Evolutionary conservation across 2,329 filamentous ascomycete genomes (phyloP).

Genomic region (Penicillium crustosum): DNA sequence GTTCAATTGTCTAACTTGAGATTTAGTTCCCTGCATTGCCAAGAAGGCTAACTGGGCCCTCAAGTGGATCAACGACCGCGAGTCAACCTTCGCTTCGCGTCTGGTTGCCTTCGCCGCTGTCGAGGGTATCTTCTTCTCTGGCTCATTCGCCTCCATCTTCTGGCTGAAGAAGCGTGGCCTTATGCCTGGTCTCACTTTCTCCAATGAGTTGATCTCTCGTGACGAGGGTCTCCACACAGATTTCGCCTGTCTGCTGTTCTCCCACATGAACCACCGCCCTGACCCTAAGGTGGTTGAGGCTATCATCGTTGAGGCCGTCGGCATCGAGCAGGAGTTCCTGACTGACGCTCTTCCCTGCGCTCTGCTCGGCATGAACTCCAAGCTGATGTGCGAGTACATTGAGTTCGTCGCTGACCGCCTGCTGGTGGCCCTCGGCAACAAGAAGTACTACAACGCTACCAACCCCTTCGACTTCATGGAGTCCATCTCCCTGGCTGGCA

Average conservation of each 20-base stretch:
- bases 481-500: constrained; percentile 97
- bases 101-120: constrained; percentile 96
- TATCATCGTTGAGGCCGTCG: constrained; percentile 92
- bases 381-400: constrained; percentile 99
- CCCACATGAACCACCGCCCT: constrained; percentile 91
- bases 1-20: constrained; percentile 27
- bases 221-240: constrained; percentile 99
- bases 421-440: constrained; percentile 86
- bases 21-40: constrained; percentile 83
- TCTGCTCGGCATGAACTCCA: constrained; percentile 95
- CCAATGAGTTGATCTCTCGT: constrained; percentile 99
- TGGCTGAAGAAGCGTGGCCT: constrained; percentile 99
- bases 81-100: constrained; percentile 92
- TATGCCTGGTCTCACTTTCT: constrained; percentile 98
- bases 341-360: constrained; percentile 91
- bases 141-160: constrained; percentile 98
- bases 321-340: constrained; percentile 96
- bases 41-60: constrained; percentile 99
- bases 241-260: constrained; percentile 96
- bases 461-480: constrained; percentile 99
- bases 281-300: constrained; percentile 75
- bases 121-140: constrained; percentile 99
- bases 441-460: constrained; percentile 85
- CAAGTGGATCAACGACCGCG: constrained; percentile 87
- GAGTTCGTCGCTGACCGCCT: constrained; percentile 98